Evolutionary conservation across 331 rosid genomes (phyloP).

Genomic region (Quercus lobata): DNA sequence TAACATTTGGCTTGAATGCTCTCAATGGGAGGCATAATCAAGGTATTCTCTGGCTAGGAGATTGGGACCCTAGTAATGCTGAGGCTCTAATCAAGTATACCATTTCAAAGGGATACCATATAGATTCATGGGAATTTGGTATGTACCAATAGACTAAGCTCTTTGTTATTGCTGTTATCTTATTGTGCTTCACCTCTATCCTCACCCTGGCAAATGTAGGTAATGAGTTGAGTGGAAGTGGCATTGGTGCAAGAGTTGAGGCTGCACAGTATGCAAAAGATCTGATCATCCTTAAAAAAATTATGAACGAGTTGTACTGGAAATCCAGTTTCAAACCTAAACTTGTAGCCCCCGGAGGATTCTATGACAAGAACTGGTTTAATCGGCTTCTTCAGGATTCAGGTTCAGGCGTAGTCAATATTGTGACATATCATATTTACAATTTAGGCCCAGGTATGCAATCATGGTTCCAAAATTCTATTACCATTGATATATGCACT

Average conservation of each 20-base stretch:
- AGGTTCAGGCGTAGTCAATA: conserved; percentile 45
- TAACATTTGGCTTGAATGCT: conserved; percentile 61
- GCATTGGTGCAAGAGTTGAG: conserved; percentile 38
- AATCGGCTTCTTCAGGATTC: conserved; percentile 38
- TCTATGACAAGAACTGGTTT: conserved; percentile 53
- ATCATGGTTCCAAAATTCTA: too few species aligned
- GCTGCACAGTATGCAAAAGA: conserved; percentile 58
- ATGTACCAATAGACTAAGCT: background rate
- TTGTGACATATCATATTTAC: conserved; percentile 64
- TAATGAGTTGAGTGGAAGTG: conserved; percentile 53
- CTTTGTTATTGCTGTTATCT: background rate
- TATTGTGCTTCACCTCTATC: too few species aligned
- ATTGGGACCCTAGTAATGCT: conserved; percentile 55
- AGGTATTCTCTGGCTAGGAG: conserved; percentile 34
- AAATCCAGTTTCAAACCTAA: conserved; percentile 39
- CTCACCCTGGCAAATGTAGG: conserved; percentile 18
- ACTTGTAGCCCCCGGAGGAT: conserved; percentile 67
- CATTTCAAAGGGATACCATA: conserved; percentile 46
- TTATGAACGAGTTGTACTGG: conserved; percentile 35
- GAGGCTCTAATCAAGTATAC: conserved; percentile 48
- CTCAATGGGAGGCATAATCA: conserved; percentile 39
- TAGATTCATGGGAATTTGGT: conserved; percentile 79
- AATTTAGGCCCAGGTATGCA: conserved; percentile 72
- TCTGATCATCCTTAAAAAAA: conserved; percentile 24
- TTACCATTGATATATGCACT: background rate